Base-by-base conservation (phyloP, 2,329 filamentous ascomycete species). In the Ascochyta lentis region DNA sequence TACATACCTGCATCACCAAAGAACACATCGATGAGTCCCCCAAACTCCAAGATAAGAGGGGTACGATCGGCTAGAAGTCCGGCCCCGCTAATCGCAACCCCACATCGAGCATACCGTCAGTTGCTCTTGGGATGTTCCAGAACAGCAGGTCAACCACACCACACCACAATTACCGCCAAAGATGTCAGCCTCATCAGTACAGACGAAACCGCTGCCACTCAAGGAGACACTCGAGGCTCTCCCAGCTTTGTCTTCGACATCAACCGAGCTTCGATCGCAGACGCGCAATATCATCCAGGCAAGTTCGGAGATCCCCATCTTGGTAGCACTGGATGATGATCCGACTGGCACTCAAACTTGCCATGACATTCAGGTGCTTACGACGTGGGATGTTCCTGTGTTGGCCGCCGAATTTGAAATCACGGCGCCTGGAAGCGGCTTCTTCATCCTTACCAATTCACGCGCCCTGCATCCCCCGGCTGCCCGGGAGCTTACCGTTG, bases 341-440 rank as follows among this genome's bases (percentile, higher is more conserved):
- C 83, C 83, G 29, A 86, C 84, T 0, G 83, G 83, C n/a, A 86
- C 83, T 0, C 84, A 86, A 64, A 86, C 84, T n/a, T 85, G 83
- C 68, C 82, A 86, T 67, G 79, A 82, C 60, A 80, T 86, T 56
- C 71, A 76, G 45, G 82, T 86, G 1, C 74, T 86, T 19, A 83
- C 82, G 0, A 79, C 81, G 5, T 86, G 83, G 83, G 79, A 82
- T 54, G 60, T 77, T 6, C 60, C 71, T 1, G 79, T 77, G 0
- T 73, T 85, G 2, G 70, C 68, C 3, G 58, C 66, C 7, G 81
- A 84, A 61, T 80, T 86, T 58, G 67, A 66, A 3, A 39, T 27
- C 9, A 75, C 71, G 6, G 72, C 73, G 2, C 47, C 61, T 10
- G 67, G 67, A 2, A 68, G 70, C 3, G 84, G 84, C 16, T 86